These are phyloP conservation scores for Paraglomus occultum DNA, from an alignment of 192 early-diverging fungal genomes.

Conservation along the genomic window DNA sequence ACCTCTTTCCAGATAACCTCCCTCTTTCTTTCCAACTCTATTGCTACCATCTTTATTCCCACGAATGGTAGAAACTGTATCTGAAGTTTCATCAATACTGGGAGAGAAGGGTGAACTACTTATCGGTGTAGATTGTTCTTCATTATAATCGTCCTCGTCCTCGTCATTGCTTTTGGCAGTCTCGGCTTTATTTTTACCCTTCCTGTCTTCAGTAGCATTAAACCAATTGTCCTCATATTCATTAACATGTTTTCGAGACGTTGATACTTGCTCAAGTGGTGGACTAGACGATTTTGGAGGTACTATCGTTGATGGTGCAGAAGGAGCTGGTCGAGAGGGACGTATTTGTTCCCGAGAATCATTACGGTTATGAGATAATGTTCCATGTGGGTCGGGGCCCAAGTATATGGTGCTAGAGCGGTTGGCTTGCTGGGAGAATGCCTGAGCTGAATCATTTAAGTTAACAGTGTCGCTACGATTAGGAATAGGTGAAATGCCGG, in stretches of 20 bases:
- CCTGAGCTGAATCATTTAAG: constrained; percentile 10
- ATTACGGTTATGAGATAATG: too few species aligned
- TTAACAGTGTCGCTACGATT: not conserved
- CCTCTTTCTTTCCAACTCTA: too few species aligned
- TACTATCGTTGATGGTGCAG: constrained; percentile 15
- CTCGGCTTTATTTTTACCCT: too few species aligned
- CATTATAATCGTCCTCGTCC: not conserved
- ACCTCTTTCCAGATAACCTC: too few species aligned
- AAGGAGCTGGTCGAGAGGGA: constrained; percentile 25
- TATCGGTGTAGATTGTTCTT: not conserved
- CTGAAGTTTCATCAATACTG: not conserved
- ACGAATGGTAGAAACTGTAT: not conserved
- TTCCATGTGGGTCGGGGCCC: not conserved
- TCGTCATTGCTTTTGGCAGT: too few species aligned
- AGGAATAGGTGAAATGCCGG: not conserved
- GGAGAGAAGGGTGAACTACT: not conserved
- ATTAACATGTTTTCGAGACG: not conserved
- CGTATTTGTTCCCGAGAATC: not conserved
- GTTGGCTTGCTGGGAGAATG: not conserved
- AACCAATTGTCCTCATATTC: too few species aligned
- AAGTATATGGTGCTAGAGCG: constrained; percentile 11
- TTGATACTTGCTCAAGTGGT: not conserved
- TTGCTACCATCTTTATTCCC: not conserved
- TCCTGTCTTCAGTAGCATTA: too few species aligned
- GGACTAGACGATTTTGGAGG: constrained; percentile 16